Evolutionary conservation across 2,329 filamentous ascomycete genomes (phyloP), one percentile per base, ranked within the genome.

Genomic region (Fusarium tupiense): DNA sequence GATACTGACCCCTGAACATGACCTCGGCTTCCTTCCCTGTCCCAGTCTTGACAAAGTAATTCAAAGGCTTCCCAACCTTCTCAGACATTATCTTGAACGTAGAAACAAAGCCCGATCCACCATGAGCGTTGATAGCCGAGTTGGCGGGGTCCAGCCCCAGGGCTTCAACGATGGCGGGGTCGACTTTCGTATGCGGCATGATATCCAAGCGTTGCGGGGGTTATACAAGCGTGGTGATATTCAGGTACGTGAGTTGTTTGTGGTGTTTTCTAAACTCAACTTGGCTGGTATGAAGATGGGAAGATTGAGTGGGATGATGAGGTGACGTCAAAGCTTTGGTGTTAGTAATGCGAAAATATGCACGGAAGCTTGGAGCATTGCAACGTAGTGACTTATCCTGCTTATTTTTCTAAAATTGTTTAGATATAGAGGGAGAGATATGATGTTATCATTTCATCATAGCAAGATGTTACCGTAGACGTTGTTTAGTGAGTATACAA

Each of bases 31-130:
- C 87, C 6, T 83, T 79, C 0, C 91, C 92, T 9, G 81, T 83
- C 1, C 91, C 91, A 0, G 88, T 93, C 82, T 96, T 95, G 82
- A 95, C 88, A 80, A 95, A 96, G 77, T 88, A 95, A 26, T 85
- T 83, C 73, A 84, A 85, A 3, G 86, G 83, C 49, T 83, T 83
- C 37, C 88, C 89, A 75, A 90, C 83, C 22, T 81, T 73, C 7
- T 84, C 81, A 7, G 83, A 81, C 20, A 83, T 83, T 60, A 88
- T 77, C 79, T 91, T 93, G 65, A 88, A 91, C 0, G 92, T 93
- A 1, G 90, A 91, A 3, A 92, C 86, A 72, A 93, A 93, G 47
- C 91, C 91, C 3, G 91, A 92, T 54, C 91, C 89, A 64, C 92
- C 92, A 70, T 91, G 88, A 8, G 88, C 84, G 3, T 86, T 83